Percentiles rank a stretch among this genome's conserved stretches.
Conservation (phyloP, 345 rosid genomes). For the Raphanus sativus region DNA sequence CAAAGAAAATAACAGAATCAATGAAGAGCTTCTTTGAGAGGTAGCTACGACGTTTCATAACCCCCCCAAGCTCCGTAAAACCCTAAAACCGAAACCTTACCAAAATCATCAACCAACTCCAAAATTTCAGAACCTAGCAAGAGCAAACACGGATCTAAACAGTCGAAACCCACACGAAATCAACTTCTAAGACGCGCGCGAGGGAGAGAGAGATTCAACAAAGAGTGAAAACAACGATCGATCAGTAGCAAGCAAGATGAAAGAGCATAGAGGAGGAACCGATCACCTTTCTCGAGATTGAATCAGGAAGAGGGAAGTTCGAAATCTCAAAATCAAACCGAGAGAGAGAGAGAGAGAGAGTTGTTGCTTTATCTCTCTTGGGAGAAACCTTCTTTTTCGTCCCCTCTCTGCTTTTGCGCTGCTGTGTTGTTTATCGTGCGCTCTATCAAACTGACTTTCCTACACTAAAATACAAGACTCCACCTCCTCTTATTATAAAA, state of each 20-base stretch:
- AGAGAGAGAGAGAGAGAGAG: neutral
- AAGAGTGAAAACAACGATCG: neutral
- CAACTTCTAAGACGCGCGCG: neutral
- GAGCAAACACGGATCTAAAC: conserved; percentile 4
- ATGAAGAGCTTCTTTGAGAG: conserved; percentile 3
- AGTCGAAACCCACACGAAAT: neutral
- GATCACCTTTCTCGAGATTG: conserved; percentile 3
- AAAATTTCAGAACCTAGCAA: conserved; percentile 11
- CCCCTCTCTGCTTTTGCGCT: conserved; percentile 15
- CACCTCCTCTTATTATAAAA: neutral
- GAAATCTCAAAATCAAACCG: conserved; percentile 11
- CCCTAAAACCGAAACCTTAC: conserved; percentile 22
- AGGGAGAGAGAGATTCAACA: neutral
- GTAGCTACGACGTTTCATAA: conserved; percentile 5
- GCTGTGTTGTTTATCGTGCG: conserved; percentile 35
- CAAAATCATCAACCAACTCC: neutral
- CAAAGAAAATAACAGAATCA: neutral
- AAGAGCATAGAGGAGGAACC: neutral
- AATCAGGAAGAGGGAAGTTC: neutral
- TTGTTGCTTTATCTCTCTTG: conserved; percentile 10
- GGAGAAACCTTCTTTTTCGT: neutral
- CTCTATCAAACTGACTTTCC: conserved; percentile 25
- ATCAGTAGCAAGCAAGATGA: conserved; percentile 26
- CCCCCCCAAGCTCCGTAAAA: conserved; percentile 23
- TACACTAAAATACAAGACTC: conserved; percentile 17